Evolutionary conservation across 2,329 filamentous ascomycete species (phyloP), one percentile per base, ranked within the genome.

Genomic region (Albophoma yamanashiensis): DNA sequence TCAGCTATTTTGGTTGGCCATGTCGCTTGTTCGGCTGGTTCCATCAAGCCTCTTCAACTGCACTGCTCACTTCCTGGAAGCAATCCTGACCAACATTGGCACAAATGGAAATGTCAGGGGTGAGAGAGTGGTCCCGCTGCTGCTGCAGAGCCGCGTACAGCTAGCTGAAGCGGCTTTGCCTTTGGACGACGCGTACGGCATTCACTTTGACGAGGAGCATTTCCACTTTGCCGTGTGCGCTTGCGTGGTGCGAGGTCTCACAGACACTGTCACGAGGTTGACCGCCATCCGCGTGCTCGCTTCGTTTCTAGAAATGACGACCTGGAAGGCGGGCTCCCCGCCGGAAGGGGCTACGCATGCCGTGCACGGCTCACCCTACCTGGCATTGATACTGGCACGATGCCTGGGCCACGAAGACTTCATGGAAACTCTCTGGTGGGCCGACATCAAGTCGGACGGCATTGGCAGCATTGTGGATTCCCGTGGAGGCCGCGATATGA

Each of bases 1-100:
- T 40, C 86, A 89, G 66, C 75, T 89, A 7, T 89, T 89, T 69
- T 89, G 86, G 86, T 75, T 89, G 40, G 85, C 85, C 12, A 82
- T 89, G 64, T 87, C 85, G 2, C 75, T 89, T 1, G 76, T 89
- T 31, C 80, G 86, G 9, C 78, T 89, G 3, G 83, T 88, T 20
- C 86, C 86, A 4, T 75, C 81, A 7, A 75, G 73, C 45, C 76
- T 89, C 1, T 89, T 88, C 73, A 88, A 87, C 69, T 87, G 83
- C 67, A 81, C 85, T 4, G 85, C 85, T 1, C 77, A 81, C 38
- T 86, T 89, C 59, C 75, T 89, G 1, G 85, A 88, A 65, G 81
- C 86, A 3, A 82, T 88, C 1, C 68, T 89, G 50, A 79, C 78
- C 53, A 88, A 88, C 62, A 86, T 89, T 62, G 82, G 82, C 60